Base-by-base conservation (phyloP, 768 basidiomycete genomes). In the Tulasnella sp. region DNA sequence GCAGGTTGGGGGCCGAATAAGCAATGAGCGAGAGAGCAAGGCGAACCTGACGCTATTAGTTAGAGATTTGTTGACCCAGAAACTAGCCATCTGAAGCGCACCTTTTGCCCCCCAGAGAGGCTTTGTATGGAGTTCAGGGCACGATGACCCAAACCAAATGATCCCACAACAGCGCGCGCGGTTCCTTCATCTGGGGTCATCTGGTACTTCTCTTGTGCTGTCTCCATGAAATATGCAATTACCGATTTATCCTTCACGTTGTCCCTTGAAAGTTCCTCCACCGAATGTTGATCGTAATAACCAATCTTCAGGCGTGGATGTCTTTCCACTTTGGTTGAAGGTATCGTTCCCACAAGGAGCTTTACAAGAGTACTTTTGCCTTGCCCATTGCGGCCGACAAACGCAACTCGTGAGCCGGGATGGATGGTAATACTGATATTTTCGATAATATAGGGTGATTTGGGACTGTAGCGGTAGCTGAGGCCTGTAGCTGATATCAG, bases 251-350 rank as follows among this genome's bases (percentile, higher is more conserved):
- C 78, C 61, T 77, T 82, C 0, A 81, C 81, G 0, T 82, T 79
- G 39, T 85, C 74, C 0, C 83, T 81, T 13, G 87, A 84, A 4
- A 90, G 84, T 55, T 86, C 85, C 80, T 91, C 90, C 18, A 91
- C 90, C 0, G 87, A 86, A 81, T 90, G 88, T 81, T 92, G 91
- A 0, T 87, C 87, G 81, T 89, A 92, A 83, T 90, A 90, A 1
- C 89, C 89, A 48, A 91, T 87, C 26, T 85, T 85, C 40, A 88
- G 84, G 6, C 86, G 84, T 5, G 90, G 87, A 82, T 91, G 91
- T 40, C 85, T 85, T 40, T 83, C 85, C 13, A 91, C 86, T 39
- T 83, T 86, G 9, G 83, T 85, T 0, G 89, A 87, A 35, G 83
- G 81, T 29, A 88, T 82, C 18, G 80, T 79, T 11, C 83, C 83